Conservation (phyloP, 2,329 filamentous ascomycete genomes). For the Lomentospora prolificans region DNA sequence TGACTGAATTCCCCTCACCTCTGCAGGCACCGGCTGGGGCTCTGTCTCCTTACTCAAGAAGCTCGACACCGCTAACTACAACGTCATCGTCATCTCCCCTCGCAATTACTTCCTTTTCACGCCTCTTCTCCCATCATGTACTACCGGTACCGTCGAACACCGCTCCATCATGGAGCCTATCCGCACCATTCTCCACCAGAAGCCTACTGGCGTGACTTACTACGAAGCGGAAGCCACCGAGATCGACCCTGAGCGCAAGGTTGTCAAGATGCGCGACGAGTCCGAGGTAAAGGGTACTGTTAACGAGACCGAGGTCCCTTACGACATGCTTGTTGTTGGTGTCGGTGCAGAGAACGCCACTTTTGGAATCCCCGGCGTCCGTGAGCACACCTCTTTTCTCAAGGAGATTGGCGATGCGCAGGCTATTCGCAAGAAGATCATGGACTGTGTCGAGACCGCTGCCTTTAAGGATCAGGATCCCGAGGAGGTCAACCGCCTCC, state of each 20-base stretch:
- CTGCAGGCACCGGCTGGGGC: constrained; percentile 82
- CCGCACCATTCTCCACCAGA: constrained; percentile 89
- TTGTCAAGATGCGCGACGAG: constrained; percentile 82
- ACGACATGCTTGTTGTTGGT: constrained; percentile 96
- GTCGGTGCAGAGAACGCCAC: constrained; percentile 98
- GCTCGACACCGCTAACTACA: constrained; percentile 98
- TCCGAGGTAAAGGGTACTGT: constrained; percentile 84
- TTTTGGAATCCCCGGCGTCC: constrained; percentile 92
- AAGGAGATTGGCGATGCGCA: constrained; percentile 98
- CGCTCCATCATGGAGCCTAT: constrained; percentile 99
- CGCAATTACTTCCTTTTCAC: constrained; percentile 99
- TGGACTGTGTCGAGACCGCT: constrained; percentile 98
- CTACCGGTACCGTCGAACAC: constrained; percentile 94
- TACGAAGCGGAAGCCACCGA: constrained; percentile 97
- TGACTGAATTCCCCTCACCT: constrained; percentile 14
- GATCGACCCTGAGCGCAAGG: constrained; percentile 84
- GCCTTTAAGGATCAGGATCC: constrained; percentile 91
- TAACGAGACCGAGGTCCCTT: constrained; percentile 78
- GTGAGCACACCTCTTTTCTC: constrained; percentile 92
- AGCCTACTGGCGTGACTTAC: constrained; percentile 87
- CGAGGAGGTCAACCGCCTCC: constrained; percentile 83
- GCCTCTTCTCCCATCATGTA: constrained; percentile 91
- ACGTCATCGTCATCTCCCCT: constrained; percentile 93
- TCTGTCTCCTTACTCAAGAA: constrained; percentile 96
- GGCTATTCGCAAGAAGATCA: constrained; percentile 94